phyloP scores from a whole-genome alignment of 108 stramenopile genomes.

The Pseudonitzschia multistriata region DNA sequence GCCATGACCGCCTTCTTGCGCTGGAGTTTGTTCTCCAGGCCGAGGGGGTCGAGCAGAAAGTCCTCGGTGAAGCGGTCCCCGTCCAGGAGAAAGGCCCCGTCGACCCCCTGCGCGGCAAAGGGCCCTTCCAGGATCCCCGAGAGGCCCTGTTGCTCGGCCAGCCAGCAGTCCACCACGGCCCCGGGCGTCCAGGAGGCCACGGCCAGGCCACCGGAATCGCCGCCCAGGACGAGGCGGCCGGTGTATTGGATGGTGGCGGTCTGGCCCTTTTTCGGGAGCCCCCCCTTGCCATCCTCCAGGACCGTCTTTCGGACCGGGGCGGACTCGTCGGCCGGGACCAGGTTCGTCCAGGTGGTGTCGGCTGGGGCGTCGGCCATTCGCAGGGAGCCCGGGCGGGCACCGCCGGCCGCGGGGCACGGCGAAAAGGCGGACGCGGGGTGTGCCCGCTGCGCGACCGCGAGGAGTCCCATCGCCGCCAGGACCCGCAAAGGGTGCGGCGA shows the following conservation, averaged over 20 bases:
- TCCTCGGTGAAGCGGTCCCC: slow-evolving; percentile 49
- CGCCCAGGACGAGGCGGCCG: not conserved
- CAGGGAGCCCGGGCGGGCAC: too few species aligned
- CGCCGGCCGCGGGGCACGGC: too few species aligned
- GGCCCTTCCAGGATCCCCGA: slow-evolving; percentile 14
- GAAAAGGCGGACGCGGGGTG: too few species aligned
- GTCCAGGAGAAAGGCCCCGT: slow-evolving; percentile 40
- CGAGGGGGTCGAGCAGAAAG: slow-evolving; percentile 37
- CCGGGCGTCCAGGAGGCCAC: slow-evolving; percentile 33
- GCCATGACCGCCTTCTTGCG: slow-evolving; percentile 73
- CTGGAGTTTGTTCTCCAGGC: slow-evolving; percentile 46
- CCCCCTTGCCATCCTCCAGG: not conserved
- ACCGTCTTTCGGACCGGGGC: slow-evolving; percentile 1
- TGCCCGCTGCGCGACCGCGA: too few species aligned
- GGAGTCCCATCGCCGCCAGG: too few species aligned
- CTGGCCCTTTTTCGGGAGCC: not conserved
- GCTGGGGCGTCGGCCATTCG: too few species aligned
- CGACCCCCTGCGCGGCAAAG: slow-evolving; percentile 41
- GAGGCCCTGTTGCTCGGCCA: slow-evolving; percentile 53
- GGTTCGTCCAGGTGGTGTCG: slow-evolving; percentile 3
- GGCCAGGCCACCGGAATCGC: not conserved
- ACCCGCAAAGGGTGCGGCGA: too few species aligned
- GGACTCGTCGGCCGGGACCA: not conserved
- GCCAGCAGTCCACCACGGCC: slow-evolving; percentile 61
- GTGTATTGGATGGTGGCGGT: not conserved